Evolutionary conservation across 2,329 filamentous ascomycete species (phyloP).

Genomic region (Chaetothyriales sp.): DNA sequence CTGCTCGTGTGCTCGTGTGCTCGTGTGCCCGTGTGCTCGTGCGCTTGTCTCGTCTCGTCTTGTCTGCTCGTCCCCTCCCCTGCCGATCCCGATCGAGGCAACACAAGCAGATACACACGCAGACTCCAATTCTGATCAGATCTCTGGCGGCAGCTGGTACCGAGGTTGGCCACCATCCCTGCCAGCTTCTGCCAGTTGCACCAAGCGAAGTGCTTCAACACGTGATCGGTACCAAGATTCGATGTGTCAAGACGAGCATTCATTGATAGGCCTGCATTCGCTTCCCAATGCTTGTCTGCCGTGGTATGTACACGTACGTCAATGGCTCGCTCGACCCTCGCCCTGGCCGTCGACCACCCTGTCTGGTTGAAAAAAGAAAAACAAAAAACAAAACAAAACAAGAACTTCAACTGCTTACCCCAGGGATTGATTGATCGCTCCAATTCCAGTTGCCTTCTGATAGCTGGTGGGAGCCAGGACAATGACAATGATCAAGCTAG

Average conservation of each 20-base stretch:
- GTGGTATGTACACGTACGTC: not conserved
- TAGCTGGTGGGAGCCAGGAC: constrained; percentile 36
- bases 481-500: constrained; percentile 45
- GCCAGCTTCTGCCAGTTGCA: not conserved
- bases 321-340: too few species aligned
- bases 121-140: too few species aligned
- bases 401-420: not conserved
- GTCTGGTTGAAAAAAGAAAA: not conserved
- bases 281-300: not conserved
- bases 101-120: too few species aligned
- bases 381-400: too few species aligned
- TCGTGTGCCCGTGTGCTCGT: too few species aligned
- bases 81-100: too few species aligned
- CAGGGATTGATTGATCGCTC: not conserved
- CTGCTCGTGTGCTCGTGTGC: too few species aligned
- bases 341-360: too few species aligned
- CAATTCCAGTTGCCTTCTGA: constrained; percentile 20
- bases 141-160: too few species aligned
- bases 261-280: not conserved
- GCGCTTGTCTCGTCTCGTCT: too few species aligned
- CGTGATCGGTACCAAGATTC: not conserved
- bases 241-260: not conserved
- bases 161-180: too few species aligned
- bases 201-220: not conserved
- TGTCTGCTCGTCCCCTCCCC: too few species aligned